Base-by-base conservation (phyloP, 2,329 filamentous ascomycete genomes). In the Lachnellula suecica region DNA sequence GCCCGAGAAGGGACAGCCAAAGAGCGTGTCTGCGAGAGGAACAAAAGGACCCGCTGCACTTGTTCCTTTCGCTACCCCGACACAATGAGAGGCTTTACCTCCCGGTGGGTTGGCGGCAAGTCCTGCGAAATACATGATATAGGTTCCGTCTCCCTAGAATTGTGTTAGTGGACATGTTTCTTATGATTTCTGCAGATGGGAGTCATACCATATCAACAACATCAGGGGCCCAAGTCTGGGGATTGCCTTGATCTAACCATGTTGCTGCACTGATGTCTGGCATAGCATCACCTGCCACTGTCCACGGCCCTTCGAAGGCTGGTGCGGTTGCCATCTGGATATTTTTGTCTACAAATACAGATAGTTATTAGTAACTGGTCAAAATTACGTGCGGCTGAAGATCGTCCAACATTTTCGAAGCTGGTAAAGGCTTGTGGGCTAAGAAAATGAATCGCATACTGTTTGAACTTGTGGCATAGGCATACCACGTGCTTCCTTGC, bases 1-100 rank as follows among this genome's bases (percentile, higher is more conserved):
- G 48, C 72, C 62, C 7, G 71, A 70, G 1, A 74, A 60, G 1
- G 76, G 76, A 59, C 83, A 86, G 19, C 74, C 74, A n/a, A n/a
- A n/a, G 29, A 84, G 23, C 6, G 44, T 19, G n/a, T 42, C 35
- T 11, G n/a, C 22, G 13, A 25, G 43, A 4, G 43, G 24, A 8
- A 8, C 31, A 24, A 41, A 48, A 11, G 46, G 46, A 4, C 46
- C 46, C 8, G 20, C 15, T 8, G 35, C 10, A 5, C 15, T 37
- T 9, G 7, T 5, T 37, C 10, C 8, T 15, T 5, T 37, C 6
- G 8, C 34, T 10, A 17, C 34, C 7, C 34, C 34, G n/a, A 37
- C 15, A 17, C 34, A 37, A n/a, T 37, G 34, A 17, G 5, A 8
- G 8, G 34, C 34, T 6, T 8, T 31, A 15, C 29, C 29, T 8